phyloP scores from a whole-genome alignment of 2,329 filamentous ascomycete genomes.

The Stemphylium vesicarium region DNA sequence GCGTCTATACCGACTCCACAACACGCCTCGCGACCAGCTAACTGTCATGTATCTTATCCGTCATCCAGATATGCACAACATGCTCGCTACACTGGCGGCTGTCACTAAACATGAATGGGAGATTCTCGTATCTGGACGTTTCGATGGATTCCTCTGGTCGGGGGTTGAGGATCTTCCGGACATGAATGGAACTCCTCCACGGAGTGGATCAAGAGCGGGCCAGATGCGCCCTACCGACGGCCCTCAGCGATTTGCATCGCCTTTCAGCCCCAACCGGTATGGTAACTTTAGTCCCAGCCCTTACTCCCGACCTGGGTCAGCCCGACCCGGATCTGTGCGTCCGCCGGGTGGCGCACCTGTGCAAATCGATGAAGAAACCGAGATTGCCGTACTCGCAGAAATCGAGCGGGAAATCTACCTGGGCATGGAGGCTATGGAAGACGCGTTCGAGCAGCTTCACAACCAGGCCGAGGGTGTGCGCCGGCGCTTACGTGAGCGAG shows the following conservation, averaged over 20 bases:
- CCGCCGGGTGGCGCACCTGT: conserved; percentile 66
- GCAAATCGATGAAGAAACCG: conserved; percentile 90
- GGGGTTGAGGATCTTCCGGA: conserved; percentile 71
- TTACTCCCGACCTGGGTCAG: conserved; percentile 27
- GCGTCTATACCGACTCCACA: conserved; percentile 77
- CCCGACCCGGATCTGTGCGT: conserved; percentile 45
- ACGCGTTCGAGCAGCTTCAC: conserved; percentile 92
- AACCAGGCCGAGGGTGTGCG: conserved; percentile 82
- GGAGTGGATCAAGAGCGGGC: conserved; percentile 45
- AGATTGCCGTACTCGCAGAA: conserved; percentile 87
- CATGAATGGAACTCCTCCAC: conserved; percentile 31
- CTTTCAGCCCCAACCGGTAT: conserved; percentile 60
- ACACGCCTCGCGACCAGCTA: conserved; percentile 82
- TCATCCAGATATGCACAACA: conserved; percentile 80
- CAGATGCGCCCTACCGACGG: conserved; percentile 51
- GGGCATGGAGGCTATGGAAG: conserved; percentile 92
- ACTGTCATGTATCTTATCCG: conserved; percentile 84
- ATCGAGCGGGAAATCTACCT: conserved; percentile 91
- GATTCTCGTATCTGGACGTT: conserved; percentile 89
- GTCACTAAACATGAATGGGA: conserved; percentile 97
- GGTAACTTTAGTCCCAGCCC: conserved; percentile 40
- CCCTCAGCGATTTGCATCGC: conserved; percentile 49
- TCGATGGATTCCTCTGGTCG: conserved; percentile 94
- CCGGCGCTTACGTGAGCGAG: conserved; percentile 78
- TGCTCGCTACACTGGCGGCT: conserved; percentile 83